A percentile compares a stretch with the other conserved stretches of the same genome.
phyloP scores from a whole-genome alignment of 202 grass and related monocot genomes.

The Hordeum pubiflorum region DNA sequence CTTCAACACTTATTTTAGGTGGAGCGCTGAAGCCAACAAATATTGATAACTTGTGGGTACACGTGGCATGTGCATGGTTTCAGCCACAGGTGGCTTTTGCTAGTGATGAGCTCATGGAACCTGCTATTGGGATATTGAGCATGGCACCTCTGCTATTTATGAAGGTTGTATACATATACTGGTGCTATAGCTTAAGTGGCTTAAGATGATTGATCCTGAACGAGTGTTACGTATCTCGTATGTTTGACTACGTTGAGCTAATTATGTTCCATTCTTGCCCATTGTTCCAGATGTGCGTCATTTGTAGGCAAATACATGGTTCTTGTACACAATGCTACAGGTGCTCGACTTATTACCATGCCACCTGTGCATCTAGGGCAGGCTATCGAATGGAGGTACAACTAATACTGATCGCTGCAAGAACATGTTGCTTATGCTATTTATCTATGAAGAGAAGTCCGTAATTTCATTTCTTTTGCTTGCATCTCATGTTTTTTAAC shows the following conservation, averaged over 20 bases:
- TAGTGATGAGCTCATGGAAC: slow-evolving; percentile 95
- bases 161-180: slow-evolving; percentile 59
- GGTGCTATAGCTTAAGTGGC: slow-evolving; percentile 8
- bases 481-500: background rate
- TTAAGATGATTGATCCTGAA: slow-evolving; percentile 2
- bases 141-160: slow-evolving; percentile 72
- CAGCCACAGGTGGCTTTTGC: slow-evolving; percentile 92
- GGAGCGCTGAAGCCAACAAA: slow-evolving; percentile 94
- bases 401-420: slow-evolving; percentile 22
- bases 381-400: slow-evolving; percentile 93
- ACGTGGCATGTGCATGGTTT: slow-evolving; percentile 98
- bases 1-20: slow-evolving; percentile 44
- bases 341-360: slow-evolving; percentile 95
- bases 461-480: background rate
- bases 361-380: slow-evolving; percentile 95
- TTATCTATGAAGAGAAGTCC: slow-evolving; percentile 3
- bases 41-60: slow-evolving; percentile 85
- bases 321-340: slow-evolving; percentile 95
- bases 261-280: slow-evolving; percentile 16
- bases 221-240: background rate
- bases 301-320: slow-evolving; percentile 98
- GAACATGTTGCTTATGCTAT: background rate
- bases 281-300: slow-evolving; percentile 79
- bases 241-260: slow-evolving; percentile 22
- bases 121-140: slow-evolving; percentile 90